Evolutionary conservation across 2,329 filamentous ascomycete species (phyloP), one percentile per base, ranked within the genome.

Genomic region (Ceratocystis eucalypticola): DNA sequence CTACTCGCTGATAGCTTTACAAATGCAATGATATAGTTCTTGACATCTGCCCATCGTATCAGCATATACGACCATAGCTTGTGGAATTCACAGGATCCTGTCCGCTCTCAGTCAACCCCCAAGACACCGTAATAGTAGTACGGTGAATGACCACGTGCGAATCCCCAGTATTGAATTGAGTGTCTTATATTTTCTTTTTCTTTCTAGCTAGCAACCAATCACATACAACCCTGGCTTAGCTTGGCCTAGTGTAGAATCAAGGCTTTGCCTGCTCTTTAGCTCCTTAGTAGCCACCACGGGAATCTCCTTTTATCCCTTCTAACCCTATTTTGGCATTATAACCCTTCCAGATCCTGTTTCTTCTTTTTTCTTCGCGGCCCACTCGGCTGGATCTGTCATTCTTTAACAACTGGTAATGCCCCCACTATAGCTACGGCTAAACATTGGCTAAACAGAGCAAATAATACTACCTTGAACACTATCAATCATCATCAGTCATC

Each of bases 71-170:
- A 61, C 50, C 64, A 65, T 48, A 65, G 53, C 22, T 22, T 65
- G 64, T 45, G 37, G 22, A 65, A 33, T 59, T 45, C 30, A 65
- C 25, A 50, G 64, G n/a, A 22, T 65, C 63, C 63, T 22, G 22
- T 65, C 63, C n/a, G 50, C 63, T 65, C 63, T 37, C 63, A 61
- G 63, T 65, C 30, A 65, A 65, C 33, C 37, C 37, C n/a, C 64
- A 65, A 17, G 20, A 50, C 64, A 25, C 64, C 20, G 7, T 28
- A 46, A n/a, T n/a, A 65, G 37, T 65, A 65, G n/a, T 17, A 65
- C 30, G 37, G 53, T 61, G 33, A 37, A 10, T 61, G 50, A 37
- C 53, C 53, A 65, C 37, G 30, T 65, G n/a, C 30, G 53, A 65
- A 62, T 66, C 7, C 55, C 33, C n/a, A 28, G 64, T 62, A 28